Evolutionary conservation across 2,329 filamentous ascomycete genomes (phyloP).

Genomic region (Aureobasidium uvarum): DNA sequence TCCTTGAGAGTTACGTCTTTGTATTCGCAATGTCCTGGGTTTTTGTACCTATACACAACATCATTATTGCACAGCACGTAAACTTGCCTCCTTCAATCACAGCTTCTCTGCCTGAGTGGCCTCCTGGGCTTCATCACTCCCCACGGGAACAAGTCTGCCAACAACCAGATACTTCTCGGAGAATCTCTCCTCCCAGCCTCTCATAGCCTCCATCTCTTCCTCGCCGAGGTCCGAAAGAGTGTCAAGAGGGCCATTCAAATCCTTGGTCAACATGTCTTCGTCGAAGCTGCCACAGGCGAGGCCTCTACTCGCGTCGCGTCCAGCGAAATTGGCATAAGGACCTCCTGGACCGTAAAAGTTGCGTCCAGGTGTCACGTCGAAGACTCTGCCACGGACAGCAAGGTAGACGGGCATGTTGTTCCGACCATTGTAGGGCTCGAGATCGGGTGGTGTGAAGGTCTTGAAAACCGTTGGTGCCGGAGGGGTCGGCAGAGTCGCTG

Average conservation of each 20-base stretch:
- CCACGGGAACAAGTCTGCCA: slow-evolving; percentile 72
- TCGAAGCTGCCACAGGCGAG: slow-evolving; percentile 92
- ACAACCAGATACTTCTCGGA: slow-evolving; percentile 93
- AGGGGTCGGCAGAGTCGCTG: slow-evolving; percentile 52
- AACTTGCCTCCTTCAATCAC: background rate
- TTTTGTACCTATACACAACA: background rate
- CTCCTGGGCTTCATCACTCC: slow-evolving; percentile 37
- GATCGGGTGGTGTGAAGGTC: slow-evolving; percentile 75
- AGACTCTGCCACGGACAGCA: slow-evolving; percentile 85
- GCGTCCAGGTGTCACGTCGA: slow-evolving; percentile 80
- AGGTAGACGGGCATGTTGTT: slow-evolving; percentile 76
- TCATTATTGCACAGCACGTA: background rate
- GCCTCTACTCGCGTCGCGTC: slow-evolving; percentile 83
- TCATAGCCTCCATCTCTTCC: slow-evolving; percentile 78
- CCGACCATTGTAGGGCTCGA: slow-evolving; percentile 81
- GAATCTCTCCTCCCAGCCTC: slow-evolving; percentile 93
- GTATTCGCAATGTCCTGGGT: background rate
- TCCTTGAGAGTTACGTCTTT: background rate
- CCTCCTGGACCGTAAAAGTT: slow-evolving; percentile 97
- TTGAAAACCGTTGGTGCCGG: slow-evolving; percentile 78
- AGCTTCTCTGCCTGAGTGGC: background rate
- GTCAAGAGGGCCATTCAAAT: slow-evolving; percentile 80
- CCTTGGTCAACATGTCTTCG: slow-evolving; percentile 89
- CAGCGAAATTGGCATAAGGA: slow-evolving; percentile 94
- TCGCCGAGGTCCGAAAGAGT: slow-evolving; percentile 66